A percentile compares a stretch with the other conserved stretches of the same genome.
These are phyloP conservation scores for Blastobotrys elegans DNA, from an alignment of 1,139 yeast genomes.

Conservation along the genomic window DNA sequence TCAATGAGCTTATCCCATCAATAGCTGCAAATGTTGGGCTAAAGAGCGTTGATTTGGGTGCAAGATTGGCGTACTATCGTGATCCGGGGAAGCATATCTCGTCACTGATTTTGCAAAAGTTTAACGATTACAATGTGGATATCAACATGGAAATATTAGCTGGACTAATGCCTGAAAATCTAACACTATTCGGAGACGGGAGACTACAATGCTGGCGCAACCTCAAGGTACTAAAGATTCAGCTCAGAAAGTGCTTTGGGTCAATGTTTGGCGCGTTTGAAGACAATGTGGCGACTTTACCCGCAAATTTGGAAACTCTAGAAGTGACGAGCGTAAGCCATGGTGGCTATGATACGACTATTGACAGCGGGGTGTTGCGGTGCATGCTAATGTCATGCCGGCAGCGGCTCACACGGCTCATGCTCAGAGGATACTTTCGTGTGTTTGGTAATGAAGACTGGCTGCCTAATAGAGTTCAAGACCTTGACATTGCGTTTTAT, in stretches of 20 bases:
- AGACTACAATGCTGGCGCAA: neutral
- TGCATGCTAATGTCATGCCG: neutral
- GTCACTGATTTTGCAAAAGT: neutral
- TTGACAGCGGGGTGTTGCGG: neutral
- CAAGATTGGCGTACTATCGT: neutral
- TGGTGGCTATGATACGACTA: neutral
- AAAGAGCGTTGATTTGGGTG: constrained; percentile 3
- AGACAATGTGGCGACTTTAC: neutral
- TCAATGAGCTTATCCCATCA: neutral
- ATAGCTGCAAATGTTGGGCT: neutral
- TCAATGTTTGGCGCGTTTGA: neutral
- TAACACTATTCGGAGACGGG: neutral
- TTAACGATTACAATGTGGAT: neutral
- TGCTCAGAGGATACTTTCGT: constrained; percentile 4
- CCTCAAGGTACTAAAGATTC: constrained; percentile 1
- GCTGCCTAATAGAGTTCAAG: constrained; percentile 1
- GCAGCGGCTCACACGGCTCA: neutral
- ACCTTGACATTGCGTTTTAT: constrained; percentile 6
- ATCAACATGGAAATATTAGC: constrained; percentile 3
- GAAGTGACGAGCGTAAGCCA: constrained; percentile 9
- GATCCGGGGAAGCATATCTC: neutral
- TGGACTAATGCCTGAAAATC: neutral
- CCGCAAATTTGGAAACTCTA: neutral
- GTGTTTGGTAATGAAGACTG: constrained; percentile 1
- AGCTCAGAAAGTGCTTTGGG: constrained; percentile 6